Evolutionary conservation across 192 early-diverging fungal genomes (phyloP), one percentile per base, ranked within the genome.

Genomic region (Umbelopsis isabellina): DNA sequence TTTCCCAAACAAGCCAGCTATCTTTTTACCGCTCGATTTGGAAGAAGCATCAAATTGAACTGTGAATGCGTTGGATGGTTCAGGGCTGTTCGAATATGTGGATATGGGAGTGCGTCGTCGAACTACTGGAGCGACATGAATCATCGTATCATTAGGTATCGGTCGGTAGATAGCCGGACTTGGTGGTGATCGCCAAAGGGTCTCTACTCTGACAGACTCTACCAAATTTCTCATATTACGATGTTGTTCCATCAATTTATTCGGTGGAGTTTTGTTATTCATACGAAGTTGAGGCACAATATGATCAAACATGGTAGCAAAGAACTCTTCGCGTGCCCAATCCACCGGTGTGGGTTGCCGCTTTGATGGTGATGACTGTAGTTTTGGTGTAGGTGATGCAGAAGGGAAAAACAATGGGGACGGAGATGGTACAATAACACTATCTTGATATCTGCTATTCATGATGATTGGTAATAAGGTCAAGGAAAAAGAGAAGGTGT

Each of bases 401-500:
- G 53, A 45, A 20, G 70, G 70, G 18, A 71, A 71, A 58, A 64
- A 71, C 15, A 71, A 16, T 5, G 70, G 70, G 6, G 70, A 71
- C 16, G 70, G 70, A n/a, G 70, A 49, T 33, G 55, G 55, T 16
- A 35, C 55, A 16, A 61, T 16, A 15, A 61, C 33, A 35, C 27
- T 61, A 3, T 61, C 55, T 13, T 22, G 55, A 35, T 61, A 61
- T 35, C 55, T 25, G 27, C 25, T 35, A 25, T 25, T 30, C 55
- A 61, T 61, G 20, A 27, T 55, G 37, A 41, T 9, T 41, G 37
- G 1, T 10, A 27, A 27, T 35, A 2, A 33, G 25, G 1, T 15
- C 12, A 35, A 27, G 27, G 23, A 8, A 35, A 4, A 61, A 30
- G 2, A 61, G 53, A 61, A 61, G 55, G 33, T 35, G 30, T 35